These are phyloP conservation scores for Arthrobotrys musiformis DNA, from an alignment of 2,329 filamentous ascomycete species.

Conservation along the genomic window DNA sequence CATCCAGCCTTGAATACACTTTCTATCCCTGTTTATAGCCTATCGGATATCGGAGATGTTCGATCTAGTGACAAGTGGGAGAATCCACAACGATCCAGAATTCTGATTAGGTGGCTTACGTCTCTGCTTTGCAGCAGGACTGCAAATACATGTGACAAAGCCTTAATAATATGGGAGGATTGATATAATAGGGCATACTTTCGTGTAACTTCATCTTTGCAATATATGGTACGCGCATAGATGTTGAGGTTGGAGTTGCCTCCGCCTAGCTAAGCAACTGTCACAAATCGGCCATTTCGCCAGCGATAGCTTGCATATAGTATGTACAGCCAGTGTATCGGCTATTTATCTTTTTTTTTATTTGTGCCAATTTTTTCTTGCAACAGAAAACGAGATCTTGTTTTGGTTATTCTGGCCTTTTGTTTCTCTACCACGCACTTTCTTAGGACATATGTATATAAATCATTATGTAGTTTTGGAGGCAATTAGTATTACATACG, in stretches of 20 bases:
- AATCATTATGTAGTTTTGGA: too few species aligned
- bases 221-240: background rate
- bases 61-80: background rate
- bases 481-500: too few species aligned
- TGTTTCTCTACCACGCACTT: background rate
- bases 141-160: background rate
- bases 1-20: background rate
- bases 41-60: background rate
- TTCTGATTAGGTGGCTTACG: background rate
- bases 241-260: background rate
- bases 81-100: background rate
- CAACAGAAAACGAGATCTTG: background rate
- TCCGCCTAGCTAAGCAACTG: slow-evolving; percentile 3
- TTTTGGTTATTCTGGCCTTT: background rate
- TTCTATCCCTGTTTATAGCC: background rate
- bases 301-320: slow-evolving; percentile 26
- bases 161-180: background rate
- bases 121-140: background rate
- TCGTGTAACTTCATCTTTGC: background rate
- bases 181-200: background rate
- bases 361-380: too few species aligned
- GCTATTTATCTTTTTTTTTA: background rate
- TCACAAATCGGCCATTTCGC: slow-evolving; percentile 21
- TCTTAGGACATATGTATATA: too few species aligned
- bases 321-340: slow-evolving; percentile 13